phyloP scores from a whole-genome alignment of 768 basidiomycete species.

The Hebeloma cylindrosporum region DNA sequence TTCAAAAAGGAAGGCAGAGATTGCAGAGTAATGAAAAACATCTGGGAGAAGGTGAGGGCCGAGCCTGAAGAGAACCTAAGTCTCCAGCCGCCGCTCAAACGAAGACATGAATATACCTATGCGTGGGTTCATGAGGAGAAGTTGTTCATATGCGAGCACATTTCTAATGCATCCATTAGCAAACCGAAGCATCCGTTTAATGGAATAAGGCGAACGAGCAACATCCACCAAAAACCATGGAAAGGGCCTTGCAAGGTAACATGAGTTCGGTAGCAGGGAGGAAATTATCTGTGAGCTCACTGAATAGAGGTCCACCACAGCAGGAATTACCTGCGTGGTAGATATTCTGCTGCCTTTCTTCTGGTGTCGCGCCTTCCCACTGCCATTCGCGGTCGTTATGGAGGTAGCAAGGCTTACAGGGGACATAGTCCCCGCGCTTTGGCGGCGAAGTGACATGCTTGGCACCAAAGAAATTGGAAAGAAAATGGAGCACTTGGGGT shows the following conservation, averaged over 20 bases:
- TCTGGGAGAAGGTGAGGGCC: constrained; percentile 82
- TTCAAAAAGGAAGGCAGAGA: constrained; percentile 63
- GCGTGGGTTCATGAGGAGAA: constrained; percentile 66
- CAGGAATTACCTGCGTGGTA: constrained; percentile 28
- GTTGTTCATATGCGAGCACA: constrained; percentile 74
- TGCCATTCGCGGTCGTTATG: no score
- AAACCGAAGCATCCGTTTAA: background rate
- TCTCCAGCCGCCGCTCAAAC: background rate
- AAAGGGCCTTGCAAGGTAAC: constrained; percentile 38
- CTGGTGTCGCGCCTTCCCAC: no score
- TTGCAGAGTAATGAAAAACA: constrained; percentile 72
- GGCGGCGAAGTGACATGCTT: no score
- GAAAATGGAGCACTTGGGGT: no score
- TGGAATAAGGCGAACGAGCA: constrained; percentile 60
- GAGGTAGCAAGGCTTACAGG: no score
- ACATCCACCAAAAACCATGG: constrained; percentile 78
- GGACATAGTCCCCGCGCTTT: no score
- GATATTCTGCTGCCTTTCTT: constrained; percentile 3
- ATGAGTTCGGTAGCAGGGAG: constrained; percentile 3
- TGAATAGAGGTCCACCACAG: constrained; percentile 38
- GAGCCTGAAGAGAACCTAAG: constrained; percentile 48
- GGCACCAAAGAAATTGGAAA: no score
- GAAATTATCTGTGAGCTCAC: constrained; percentile 19
- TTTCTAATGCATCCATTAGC: constrained; percentile 45
- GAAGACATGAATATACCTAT: constrained; percentile 48